Percentiles rank a stretch among this genome's conserved stretches.
These are phyloP conservation scores for Schwanniomyces occidentalis DNA, from an alignment of 805 yeast genomes.

Conservation along the genomic window DNA sequence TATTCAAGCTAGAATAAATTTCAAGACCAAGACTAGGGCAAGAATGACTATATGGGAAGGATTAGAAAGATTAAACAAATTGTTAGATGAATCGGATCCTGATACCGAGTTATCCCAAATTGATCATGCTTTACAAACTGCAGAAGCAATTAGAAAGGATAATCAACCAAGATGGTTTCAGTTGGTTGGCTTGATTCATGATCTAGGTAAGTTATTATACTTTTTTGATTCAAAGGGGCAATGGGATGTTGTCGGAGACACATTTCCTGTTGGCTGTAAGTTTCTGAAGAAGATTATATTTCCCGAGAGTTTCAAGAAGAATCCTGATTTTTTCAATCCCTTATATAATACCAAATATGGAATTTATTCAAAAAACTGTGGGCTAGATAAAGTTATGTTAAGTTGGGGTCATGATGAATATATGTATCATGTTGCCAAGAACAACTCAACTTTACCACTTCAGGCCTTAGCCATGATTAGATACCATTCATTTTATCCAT, in stretches of 20 bases:
- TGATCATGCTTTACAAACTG: slow-evolving; percentile 75
- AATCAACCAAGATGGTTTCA: slow-evolving; percentile 77
- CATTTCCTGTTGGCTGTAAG: slow-evolving; percentile 73
- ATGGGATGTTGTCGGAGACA: slow-evolving; percentile 82
- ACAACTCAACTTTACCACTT: slow-evolving; percentile 60
- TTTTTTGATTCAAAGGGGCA: slow-evolving; percentile 73
- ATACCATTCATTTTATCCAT: slow-evolving; percentile 74
- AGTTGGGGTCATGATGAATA: slow-evolving; percentile 84
- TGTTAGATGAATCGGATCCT: slow-evolving; percentile 72
- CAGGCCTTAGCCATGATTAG: slow-evolving; percentile 74
- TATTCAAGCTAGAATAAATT: slow-evolving; percentile 68
- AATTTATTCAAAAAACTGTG: slow-evolving; percentile 63
- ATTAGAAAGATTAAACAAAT: slow-evolving; percentile 55
- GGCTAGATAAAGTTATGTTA: slow-evolving; percentile 66
- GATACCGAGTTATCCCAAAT: slow-evolving; percentile 74
- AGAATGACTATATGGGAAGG: slow-evolving; percentile 76
- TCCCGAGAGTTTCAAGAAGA: slow-evolving; percentile 57
- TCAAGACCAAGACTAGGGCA: slow-evolving; percentile 66
- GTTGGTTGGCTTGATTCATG: slow-evolving; percentile 70
- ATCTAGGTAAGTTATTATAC: slow-evolving; percentile 66
- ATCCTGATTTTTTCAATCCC: slow-evolving; percentile 64
- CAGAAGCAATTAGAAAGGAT: slow-evolving; percentile 69
- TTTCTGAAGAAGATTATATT: slow-evolving; percentile 60
- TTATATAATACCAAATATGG: slow-evolving; percentile 67
- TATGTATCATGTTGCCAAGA: slow-evolving; percentile 70